These are phyloP conservation scores for Zymoseptoria ardabiliae DNA, from an alignment of 2,329 filamentous ascomycete genomes.

Conservation along the genomic window DNA sequence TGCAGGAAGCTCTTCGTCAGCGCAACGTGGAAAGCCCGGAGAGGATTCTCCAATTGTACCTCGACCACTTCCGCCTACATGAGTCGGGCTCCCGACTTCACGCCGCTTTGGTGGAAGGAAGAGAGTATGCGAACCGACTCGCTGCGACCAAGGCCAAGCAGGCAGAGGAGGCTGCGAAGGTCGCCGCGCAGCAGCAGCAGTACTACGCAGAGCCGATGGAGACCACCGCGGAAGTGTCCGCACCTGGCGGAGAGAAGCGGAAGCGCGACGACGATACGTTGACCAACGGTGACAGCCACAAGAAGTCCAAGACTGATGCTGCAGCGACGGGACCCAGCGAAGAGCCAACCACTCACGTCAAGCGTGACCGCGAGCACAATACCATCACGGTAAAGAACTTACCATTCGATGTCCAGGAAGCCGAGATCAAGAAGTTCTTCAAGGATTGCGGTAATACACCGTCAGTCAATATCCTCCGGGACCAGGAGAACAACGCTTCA, in stretches of 20 bases:
- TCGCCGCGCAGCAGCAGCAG: slow-evolving; percentile 31
- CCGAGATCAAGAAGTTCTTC: slow-evolving; percentile 80
- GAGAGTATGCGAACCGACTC: slow-evolving; percentile 59
- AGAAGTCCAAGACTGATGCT: slow-evolving; percentile 56
- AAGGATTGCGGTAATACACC: slow-evolving; percentile 81
- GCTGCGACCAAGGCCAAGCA: slow-evolving; percentile 59
- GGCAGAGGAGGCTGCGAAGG: slow-evolving; percentile 56
- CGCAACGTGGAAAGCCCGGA: slow-evolving; percentile 68
- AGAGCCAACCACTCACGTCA: slow-evolving; percentile 41
- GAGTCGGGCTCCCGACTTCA: slow-evolving; percentile 72
- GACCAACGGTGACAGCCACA: slow-evolving; percentile 47
- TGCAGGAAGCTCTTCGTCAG: slow-evolving; percentile 61
- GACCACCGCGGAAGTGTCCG: slow-evolving; percentile 12
- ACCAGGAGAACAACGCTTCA: slow-evolving; percentile 52
- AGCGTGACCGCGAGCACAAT: slow-evolving; percentile 84
- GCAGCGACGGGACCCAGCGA: slow-evolving; percentile 12
- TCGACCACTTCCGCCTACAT: slow-evolving; percentile 81
- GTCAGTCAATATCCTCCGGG: slow-evolving; percentile 59
- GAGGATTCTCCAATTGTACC: slow-evolving; percentile 64
- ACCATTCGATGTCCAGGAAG: slow-evolving; percentile 61
- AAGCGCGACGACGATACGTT: slow-evolving; percentile 60
- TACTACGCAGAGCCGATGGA: slow-evolving; percentile 27
- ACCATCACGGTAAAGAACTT: slow-evolving; percentile 75
- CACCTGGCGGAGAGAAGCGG: slow-evolving; percentile 50
- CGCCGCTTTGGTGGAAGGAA: slow-evolving; percentile 63